Base-by-base conservation (phyloP, 768 basidiomycete genomes). In the Dioszegia crocea region DNA sequence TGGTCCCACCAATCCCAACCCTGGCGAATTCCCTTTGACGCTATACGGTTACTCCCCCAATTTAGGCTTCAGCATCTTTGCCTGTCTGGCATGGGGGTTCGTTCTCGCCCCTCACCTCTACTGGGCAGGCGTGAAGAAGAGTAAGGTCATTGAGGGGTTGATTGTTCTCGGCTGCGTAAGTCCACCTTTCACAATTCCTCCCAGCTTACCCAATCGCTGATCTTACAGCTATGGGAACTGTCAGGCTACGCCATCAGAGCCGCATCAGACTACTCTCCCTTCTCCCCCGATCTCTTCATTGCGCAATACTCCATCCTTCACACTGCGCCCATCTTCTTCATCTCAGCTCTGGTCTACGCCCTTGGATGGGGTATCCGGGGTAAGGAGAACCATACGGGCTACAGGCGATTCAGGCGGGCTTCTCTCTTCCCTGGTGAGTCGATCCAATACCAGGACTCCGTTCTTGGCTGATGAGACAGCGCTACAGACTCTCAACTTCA, bases 31-130 rank as follows among this genome's bases (percentile, higher is more conserved):
- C 14, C 45, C 56, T 16, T 11, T 48, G 33, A 38, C 47, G 26
- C 38, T 39, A 14, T 57, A 57, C 47, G 47, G 47, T 23, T 57
- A 48, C 23, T 48, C 31, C 12, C 56, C 56, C 47, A 57, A 57
- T 19, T 21, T 30, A 17, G 56, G 56, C 23, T 57, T 57, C 56
- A 57, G 49, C 47, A 49, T 57, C 56, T 57, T 57, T 27, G 56
- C 56, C 16, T 36, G 33, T 4, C 30, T 57, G 1, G 56, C 49
- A 9, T 57, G 56, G 56, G 56, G 56, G 23, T 30, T 49, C 16
- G 46, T 57, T 3, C 26, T 49, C 23, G 40, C 39, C 4, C 43
- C 43, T 8, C 45, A 57, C 41, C 8, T 57, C 16, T 47, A n/a
- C 14, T 57, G 56, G 56, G 29, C 49, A n/a, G 17, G 38, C 45